Conservation (phyloP, 2,329 filamentous ascomycete species). For the Hypoxylon sp. region DNA sequence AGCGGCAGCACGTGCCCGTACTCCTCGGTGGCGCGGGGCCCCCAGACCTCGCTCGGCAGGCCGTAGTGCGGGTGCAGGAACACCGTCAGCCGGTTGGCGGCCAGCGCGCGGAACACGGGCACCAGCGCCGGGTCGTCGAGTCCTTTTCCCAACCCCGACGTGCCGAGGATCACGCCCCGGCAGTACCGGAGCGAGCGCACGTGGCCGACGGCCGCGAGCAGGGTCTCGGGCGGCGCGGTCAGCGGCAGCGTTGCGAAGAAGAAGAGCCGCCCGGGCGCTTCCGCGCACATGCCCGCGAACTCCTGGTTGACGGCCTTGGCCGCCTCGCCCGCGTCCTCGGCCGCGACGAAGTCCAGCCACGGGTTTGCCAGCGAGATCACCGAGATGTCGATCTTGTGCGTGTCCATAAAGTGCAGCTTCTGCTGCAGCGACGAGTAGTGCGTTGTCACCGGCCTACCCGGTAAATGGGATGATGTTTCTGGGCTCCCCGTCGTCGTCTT, state of each 20-base stretch:
- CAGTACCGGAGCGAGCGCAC: constrained; percentile 73
- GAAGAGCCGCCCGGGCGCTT: constrained; percentile 76
- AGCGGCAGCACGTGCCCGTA: constrained; percentile 91
- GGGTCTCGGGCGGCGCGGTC: constrained; percentile 70
- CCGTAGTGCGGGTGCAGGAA: constrained; percentile 96
- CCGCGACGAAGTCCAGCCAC: constrained; percentile 86
- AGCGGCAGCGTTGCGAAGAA: constrained; percentile 87
- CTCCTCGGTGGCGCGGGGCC: constrained; percentile 71
- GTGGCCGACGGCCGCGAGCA: constrained; percentile 74
- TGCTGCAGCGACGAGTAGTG: constrained; percentile 84
- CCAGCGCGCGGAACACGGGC: constrained; percentile 77
- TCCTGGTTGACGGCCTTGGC: constrained; percentile 81
- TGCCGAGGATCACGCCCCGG: constrained; percentile 89
- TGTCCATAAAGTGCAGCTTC: constrained; percentile 90
- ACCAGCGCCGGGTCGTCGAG: constrained; percentile 82
- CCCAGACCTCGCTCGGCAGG: constrained; percentile 82
- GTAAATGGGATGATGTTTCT: constrained; percentile 62
- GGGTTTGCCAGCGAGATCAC: constrained; percentile 93
- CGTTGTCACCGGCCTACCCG: constrained; percentile 83
- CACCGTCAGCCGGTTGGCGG: constrained; percentile 72
- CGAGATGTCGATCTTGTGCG: constrained; percentile 82
- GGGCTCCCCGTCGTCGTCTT: constrained; percentile 62
- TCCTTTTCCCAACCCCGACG: constrained; percentile 81
- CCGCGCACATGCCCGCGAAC: constrained; percentile 76
- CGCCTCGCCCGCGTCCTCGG: constrained; percentile 69